A percentile compares a stretch with the other conserved stretches of the same genome.
phyloP scores from a whole-genome alignment of 176 grass and related monocot genomes.

The Hordeum vulgare region MorexV3_pseudomolecules_assembly NC_058519.1:647356157-647356656 shows the following conservation, averaged over 20 bases:
- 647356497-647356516: not conserved
- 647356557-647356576: not conserved
- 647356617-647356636: too few species aligned
- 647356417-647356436: too few species aligned
- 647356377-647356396: not conserved
- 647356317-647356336: not conserved
- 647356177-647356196: too few species aligned
- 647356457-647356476: too few species aligned
- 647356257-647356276: not conserved
- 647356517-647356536: too few species aligned
- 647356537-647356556: not conserved
- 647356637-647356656: too few species aligned
- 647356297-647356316: slow-evolving; percentile 31
- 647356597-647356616: too few species aligned
- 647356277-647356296: slow-evolving; percentile 2
- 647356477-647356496: not conserved
- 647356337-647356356: not conserved
- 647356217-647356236: slow-evolving; percentile 15
- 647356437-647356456: too few species aligned
- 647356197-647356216: not conserved
- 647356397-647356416: not conserved
- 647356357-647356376: not conserved
- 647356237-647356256: slow-evolving; percentile 42
- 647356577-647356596: not conserved
- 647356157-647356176: not conserved